A percentile compares a stretch with the other conserved stretches of the same genome.
These are phyloP conservation scores for Neurospora terricola DNA, from an alignment of 495 filamentous ascomycete species.

Conservation along the genomic window DNA sequence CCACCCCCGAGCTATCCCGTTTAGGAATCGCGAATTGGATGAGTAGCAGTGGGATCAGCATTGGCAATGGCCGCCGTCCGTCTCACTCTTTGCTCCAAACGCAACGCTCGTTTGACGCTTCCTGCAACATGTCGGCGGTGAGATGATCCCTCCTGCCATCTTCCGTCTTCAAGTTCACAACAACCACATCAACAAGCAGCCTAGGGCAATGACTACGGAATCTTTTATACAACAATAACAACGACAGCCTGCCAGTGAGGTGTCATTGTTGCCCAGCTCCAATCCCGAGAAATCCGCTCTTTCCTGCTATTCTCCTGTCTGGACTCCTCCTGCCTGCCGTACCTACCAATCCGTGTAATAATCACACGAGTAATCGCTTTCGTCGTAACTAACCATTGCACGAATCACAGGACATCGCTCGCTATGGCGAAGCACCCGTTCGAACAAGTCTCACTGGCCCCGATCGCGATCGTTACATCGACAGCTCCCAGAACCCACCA, in stretches of 20 bases:
- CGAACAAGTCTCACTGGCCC: slow-evolving; percentile 59
- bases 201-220: not conserved
- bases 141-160: not conserved
- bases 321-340: not conserved
- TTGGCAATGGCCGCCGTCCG: not conserved
- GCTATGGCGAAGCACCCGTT: slow-evolving; percentile 75
- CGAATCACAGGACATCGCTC: slow-evolving; percentile 55
- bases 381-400: slow-evolving; percentile 4
- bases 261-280: not conserved
- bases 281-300: not conserved
- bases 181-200: not conserved
- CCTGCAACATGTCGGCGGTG: not conserved
- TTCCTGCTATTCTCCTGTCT: not conserved
- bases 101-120: not conserved
- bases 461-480: slow-evolving; percentile 56
- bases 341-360: not conserved
- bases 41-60: not conserved
- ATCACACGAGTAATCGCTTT: not conserved
- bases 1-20: not conserved
- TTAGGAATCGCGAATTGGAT: not conserved
- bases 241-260: not conserved
- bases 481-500: slow-evolving; percentile 27
- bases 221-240: not conserved
- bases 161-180: not conserved
- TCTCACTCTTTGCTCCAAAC: not conserved